These are phyloP conservation scores for Cutaneotrichosporon sp. DNA, from an alignment of 1,284 basidiomycete genomes.

Conservation along the genomic window DNA sequence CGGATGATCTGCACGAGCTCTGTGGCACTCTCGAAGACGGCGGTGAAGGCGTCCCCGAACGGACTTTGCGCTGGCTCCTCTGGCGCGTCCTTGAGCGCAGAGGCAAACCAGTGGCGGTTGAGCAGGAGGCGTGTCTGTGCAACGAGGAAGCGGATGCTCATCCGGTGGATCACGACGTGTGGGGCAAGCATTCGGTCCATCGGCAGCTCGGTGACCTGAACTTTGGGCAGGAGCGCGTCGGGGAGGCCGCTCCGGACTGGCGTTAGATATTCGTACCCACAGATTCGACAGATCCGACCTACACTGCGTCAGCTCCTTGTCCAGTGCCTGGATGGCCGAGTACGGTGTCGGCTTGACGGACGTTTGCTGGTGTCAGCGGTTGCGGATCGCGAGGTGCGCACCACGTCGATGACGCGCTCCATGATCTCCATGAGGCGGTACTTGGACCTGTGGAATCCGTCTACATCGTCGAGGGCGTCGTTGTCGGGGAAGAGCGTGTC, in stretches of 20 bases:
- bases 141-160: conserved; percentile 43
- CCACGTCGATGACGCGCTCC: conserved; percentile 45
- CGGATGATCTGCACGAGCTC: conserved; percentile 47
- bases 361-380: conserved; percentile 34
- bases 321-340: conserved; percentile 31
- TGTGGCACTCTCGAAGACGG: conserved; percentile 41
- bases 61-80: conserved; percentile 33
- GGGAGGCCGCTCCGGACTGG: conserved; percentile 39
- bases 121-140: conserved; percentile 43
- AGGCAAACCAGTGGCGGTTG: conserved; percentile 41
- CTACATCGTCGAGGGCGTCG: conserved; percentile 26
- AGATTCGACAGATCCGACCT: too few relatives aligned
- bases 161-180: conserved; percentile 44
- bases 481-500: conserved; percentile 40
- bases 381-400: not conserved
- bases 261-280: not conserved
- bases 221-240: conserved; percentile 31
- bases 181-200: conserved; percentile 36
- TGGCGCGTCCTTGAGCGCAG: conserved; percentile 37
- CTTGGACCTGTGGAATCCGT: conserved; percentile 40
- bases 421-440: conserved; percentile 40
- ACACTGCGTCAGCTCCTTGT: conserved; percentile 41
- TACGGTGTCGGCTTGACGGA: conserved; percentile 35
- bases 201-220: conserved; percentile 37
- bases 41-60: conserved; percentile 37